Conservation (phyloP, 495 filamentous ascomycete species). For the Annulohypoxylon moriforme region DNA sequence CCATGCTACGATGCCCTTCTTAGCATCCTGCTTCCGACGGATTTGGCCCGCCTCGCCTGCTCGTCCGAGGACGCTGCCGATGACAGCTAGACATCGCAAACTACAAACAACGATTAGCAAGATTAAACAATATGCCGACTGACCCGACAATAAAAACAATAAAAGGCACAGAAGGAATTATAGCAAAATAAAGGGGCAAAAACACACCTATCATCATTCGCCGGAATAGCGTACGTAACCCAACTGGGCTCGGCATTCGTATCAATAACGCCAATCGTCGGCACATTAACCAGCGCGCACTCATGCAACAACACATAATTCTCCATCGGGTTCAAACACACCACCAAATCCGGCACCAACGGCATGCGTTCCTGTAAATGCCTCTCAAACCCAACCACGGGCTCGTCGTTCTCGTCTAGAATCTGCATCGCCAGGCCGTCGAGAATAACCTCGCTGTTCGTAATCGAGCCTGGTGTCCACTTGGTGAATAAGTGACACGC, state of each 20-base stretch:
- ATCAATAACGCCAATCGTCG: slow-evolving; percentile 94
- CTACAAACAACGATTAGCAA: slow-evolving; percentile 61
- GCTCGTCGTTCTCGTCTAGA: slow-evolving; percentile 75
- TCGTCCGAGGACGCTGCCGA: slow-evolving; percentile 84
- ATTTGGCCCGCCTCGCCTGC: slow-evolving; percentile 83
- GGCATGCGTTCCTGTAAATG: slow-evolving; percentile 70
- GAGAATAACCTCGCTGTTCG: slow-evolving; percentile 91
- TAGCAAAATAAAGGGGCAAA: not conserved
- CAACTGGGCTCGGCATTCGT: slow-evolving; percentile 92
- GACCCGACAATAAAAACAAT: too few species aligned
- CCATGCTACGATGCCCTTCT: slow-evolving; percentile 69
- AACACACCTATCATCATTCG: slow-evolving; percentile 89
- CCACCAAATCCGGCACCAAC: slow-evolving; percentile 88
- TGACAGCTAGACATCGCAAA: slow-evolving; percentile 80
- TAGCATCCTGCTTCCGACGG: slow-evolving; percentile 70
- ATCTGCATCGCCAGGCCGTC: slow-evolving; percentile 71
- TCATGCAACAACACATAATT: slow-evolving; percentile 91
- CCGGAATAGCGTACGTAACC: slow-evolving; percentile 96
- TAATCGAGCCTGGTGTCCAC: slow-evolving; percentile 93
- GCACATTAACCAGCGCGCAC: slow-evolving; percentile 86
- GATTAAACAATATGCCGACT: too few species aligned
- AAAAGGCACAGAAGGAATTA: too few species aligned
- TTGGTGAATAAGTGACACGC: slow-evolving; percentile 92
- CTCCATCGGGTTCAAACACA: slow-evolving; percentile 92
- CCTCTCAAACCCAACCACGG: slow-evolving; percentile 71